phyloP scores from a whole-genome alignment of 768 basidiomycete species.

The Gyrodon lividus region DNA sequence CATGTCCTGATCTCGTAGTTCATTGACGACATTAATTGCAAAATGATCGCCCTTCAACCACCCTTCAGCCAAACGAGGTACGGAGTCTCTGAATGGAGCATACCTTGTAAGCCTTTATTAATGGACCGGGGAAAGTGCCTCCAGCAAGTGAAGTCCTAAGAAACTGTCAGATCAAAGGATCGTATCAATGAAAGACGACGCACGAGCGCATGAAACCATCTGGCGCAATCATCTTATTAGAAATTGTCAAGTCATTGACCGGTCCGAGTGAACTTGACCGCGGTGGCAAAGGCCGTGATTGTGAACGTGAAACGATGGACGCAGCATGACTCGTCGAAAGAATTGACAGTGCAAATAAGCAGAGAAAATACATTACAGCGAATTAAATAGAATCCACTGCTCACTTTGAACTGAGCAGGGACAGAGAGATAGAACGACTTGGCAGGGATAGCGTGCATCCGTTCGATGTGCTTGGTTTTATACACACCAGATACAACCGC shows the following conservation, averaged over 20 bases:
- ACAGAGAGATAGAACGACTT: neutral
- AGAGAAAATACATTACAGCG: slow-evolving; percentile 10
- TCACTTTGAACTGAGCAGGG: neutral
- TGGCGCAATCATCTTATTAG: slow-evolving; percentile 42
- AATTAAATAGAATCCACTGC: neutral
- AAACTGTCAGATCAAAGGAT: neutral
- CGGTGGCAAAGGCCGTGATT: slow-evolving; percentile 3
- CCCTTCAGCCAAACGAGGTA: neutral
- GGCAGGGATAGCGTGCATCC: neutral
- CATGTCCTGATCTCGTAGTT: slow-evolving; percentile 47
- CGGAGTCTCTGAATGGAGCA: neutral
- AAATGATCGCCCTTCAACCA: slow-evolving; percentile 38
- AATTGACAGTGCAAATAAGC: slow-evolving; percentile 5
- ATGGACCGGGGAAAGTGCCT: slow-evolving; percentile 47
- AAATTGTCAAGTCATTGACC: slow-evolving; percentile 34
- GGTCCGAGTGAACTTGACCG: slow-evolving; percentile 12
- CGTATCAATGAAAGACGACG: slow-evolving; percentile 11
- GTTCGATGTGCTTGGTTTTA: slow-evolving; percentile 1
- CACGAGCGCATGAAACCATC: slow-evolving; percentile 50
- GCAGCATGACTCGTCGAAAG: slow-evolving; percentile 14
- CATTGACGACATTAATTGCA: slow-evolving; percentile 45
- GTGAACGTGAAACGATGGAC: slow-evolving; percentile 16
- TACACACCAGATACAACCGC: neutral
- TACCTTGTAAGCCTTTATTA: slow-evolving; percentile 40
- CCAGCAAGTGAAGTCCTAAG: slow-evolving; percentile 34